Base-by-base conservation (phyloP, 495 filamentous ascomycete species). In the Penicillium bovifimosum region DNA sequence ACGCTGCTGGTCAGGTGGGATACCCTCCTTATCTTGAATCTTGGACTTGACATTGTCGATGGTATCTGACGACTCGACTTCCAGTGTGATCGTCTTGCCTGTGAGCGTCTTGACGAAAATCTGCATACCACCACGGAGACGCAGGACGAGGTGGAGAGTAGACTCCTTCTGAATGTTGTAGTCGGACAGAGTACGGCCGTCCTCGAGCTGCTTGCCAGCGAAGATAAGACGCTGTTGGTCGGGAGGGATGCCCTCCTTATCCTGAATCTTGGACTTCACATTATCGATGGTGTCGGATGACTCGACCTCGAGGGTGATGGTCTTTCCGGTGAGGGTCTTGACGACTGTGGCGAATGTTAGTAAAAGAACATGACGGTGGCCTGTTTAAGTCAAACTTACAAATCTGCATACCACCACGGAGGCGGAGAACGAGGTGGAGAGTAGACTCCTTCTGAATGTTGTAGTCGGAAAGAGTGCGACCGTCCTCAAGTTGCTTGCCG, bases 371-470 rank as follows among this genome's bases (percentile, higher is more conserved):
- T 34, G 6, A 42, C n/a, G 41, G 18, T 28, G 48, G 33, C 17
- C 43, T 42, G 31, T 44, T 7, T 17, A 20, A 45, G 49, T 9
- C 16, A 26, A 52, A 80, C 83, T 69, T 83, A 86, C 83, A 97
- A 69, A 97, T 96, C 71, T 97, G 92, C 92, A 97, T 97, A 69
- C 92, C 92, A 75, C 92, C 92, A 77, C 92, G 93, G 9, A 97
- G 90, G 76, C 92, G 93, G 45, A 97, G 91, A 53, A 97, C 92
- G 24, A 97, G 74, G 66, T 97, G 92, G 27, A 96, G 87, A 20
- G 92, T 96, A 10, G 86, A 91, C 73, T 96, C 92, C 82, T 96
- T 97, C 76, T 96, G 93, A 52, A 97, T 96, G 70, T 96, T 97
- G 79, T 97, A 97, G 71, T 97, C 92, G 52, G 87, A 91, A 6